Evolutionary conservation across 2,329 filamentous ascomycete genomes (phyloP).

Genomic region (Microsporum ferrugineum): DNA sequence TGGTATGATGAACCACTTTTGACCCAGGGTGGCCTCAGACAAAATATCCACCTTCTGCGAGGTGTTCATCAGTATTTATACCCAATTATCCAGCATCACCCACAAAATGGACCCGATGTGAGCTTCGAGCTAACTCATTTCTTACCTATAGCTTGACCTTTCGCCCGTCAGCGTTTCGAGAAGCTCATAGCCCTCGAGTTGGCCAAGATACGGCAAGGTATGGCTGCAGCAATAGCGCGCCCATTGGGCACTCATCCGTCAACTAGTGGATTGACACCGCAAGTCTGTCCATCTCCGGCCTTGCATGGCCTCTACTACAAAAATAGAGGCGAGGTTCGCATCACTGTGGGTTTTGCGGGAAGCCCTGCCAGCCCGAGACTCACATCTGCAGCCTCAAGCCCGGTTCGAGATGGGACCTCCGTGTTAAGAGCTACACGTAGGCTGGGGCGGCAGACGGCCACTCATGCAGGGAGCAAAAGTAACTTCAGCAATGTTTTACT

Average conservation of each 20-base stretch:
- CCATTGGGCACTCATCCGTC: not conserved
- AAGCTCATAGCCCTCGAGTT: not conserved
- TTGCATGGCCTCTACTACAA: not conserved
- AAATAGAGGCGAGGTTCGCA: not conserved
- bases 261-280: not conserved
- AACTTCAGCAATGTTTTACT: not conserved
- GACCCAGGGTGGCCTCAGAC: not conserved
- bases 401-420: not conserved
- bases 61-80: not conserved
- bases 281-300: conserved; percentile 1
- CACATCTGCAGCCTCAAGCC: not conserved
- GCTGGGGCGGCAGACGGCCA: not conserved
- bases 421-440: not conserved
- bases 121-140: not conserved
- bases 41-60: not conserved
- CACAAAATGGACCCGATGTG: not conserved
- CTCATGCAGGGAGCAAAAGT: conserved; percentile 1
- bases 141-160: not conserved
- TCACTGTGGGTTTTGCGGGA: not conserved
- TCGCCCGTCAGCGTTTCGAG: not conserved
- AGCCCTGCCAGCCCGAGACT: not conserved
- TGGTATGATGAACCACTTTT: not conserved
- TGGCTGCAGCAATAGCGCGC: conserved; percentile 1
- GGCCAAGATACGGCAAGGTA: conserved; percentile 1
- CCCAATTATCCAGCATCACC: not conserved